Evolutionary conservation across 73 alveolate genomes (phyloP), one percentile per base, ranked within the genome.

Genomic region (Uronychia binucleata): DNA sequence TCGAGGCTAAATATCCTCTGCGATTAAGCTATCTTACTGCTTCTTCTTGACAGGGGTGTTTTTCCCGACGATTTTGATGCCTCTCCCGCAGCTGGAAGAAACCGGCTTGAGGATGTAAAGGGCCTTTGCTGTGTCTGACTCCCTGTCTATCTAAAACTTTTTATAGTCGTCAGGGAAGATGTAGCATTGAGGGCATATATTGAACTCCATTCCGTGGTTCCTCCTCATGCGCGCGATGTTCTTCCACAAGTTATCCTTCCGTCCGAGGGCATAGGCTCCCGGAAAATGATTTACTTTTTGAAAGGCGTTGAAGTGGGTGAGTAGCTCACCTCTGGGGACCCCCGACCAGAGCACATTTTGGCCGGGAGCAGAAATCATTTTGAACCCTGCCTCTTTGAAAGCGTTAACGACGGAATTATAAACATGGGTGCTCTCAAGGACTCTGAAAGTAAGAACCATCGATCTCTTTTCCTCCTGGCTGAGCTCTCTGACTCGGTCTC

Each of bases 211-310:
- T 0, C 79, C 80, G 35, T n/a, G 93, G 78, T 92, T 93, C 75
- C 90, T 83, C 86, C 91, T 88, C 93, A 91, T 80, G 74, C 91
- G 86, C 34, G 86, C 79, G 46, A 90, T 84, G 82, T 92, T 94
- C 74, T 85, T 88, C 95, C 98, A 95, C 84, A 96, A 89, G 80
- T 91, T 93, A 88, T 96, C 99, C 84, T 96, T 96, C 76, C 99
- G 88, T 74, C 99, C 97, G 30, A 96, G 77, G 76, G 93, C 90
- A 94, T 93, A 90, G 28, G 96, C 87, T 75, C 95, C 96, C 35
- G 99, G 98, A 85, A 96, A 96, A 89, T 96, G 99, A 84, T 96
- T 96, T 27, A 91, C 85, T 82, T 92, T 96, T 83, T 96, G 96
- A 82, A 79, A 86, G 29, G 77, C 58, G 33, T 83, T 77, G 46